These are phyloP conservation scores for Heimioporus sp. DNA, from an alignment of 768 basidiomycete species.

Conservation along the genomic window DNA sequence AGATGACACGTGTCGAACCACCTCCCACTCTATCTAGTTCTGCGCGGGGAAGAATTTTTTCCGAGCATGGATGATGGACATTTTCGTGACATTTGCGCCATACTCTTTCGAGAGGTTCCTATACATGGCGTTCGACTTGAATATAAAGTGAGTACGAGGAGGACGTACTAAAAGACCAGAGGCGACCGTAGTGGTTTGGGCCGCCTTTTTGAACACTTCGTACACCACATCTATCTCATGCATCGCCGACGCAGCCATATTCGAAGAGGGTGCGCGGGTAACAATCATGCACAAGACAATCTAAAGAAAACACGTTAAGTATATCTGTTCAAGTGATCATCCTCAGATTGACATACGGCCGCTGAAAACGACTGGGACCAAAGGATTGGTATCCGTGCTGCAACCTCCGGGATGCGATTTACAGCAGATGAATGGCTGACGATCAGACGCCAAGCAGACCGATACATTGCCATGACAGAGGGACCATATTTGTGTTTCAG, in stretches of 20 bases:
- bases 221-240: constrained; percentile 46
- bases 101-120: constrained; percentile 43
- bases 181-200: constrained; percentile 44
- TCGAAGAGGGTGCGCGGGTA: constrained; percentile 47
- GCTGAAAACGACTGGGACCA: constrained; percentile 71
- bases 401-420: constrained; percentile 37
- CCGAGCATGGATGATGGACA: constrained; percentile 28
- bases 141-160: background rate
- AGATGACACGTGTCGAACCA: constrained; percentile 50
- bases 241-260: constrained; percentile 45
- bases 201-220: constrained; percentile 46
- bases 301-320: constrained; percentile 33
- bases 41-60: constrained; percentile 32
- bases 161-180: constrained; percentile 41
- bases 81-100: constrained; percentile 45
- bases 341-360: constrained; percentile 42
- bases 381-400: constrained; percentile 46
- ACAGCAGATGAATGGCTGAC: constrained; percentile 46
- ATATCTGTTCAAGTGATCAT: background rate
- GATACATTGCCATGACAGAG: constrained; percentile 71
- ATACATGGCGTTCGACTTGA: background rate
- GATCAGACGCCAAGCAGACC: constrained; percentile 67
- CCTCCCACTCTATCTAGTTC: constrained; percentile 54
- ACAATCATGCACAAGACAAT: constrained; percentile 58
- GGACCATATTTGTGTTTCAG: constrained; percentile 62